phyloP scores from a whole-genome alignment of 73 alveolate species.

The Chromera velia region DNA sequence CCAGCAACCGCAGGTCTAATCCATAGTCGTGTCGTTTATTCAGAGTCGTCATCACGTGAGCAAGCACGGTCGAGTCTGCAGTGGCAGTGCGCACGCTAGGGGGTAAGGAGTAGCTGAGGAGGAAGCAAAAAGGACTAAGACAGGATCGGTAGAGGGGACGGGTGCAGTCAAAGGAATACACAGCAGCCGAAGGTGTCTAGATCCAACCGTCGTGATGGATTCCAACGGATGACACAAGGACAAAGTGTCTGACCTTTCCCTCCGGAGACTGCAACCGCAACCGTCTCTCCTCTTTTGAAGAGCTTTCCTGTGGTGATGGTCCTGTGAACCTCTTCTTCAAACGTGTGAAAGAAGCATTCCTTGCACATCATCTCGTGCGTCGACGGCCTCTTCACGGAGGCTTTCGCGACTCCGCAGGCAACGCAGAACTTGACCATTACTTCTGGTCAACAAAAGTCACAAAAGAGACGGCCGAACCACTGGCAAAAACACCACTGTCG shows the following conservation, averaged over 20 bases:
- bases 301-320: slow-evolving; percentile 70
- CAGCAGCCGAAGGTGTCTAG: slow-evolving; percentile 9
- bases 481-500: no score
- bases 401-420: neutral
- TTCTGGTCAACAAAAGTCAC: neutral
- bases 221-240: neutral
- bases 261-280: slow-evolving; percentile 86
- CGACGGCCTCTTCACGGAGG: slow-evolving; percentile 11
- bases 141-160: no score
- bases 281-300: slow-evolving; percentile 73
- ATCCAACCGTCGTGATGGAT: slow-evolving; percentile 1
- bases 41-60: slow-evolving; percentile 81
- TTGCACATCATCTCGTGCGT: slow-evolving; percentile 60
- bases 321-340: slow-evolving; percentile 89
- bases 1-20: slow-evolving; percentile 68
- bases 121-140: no score
- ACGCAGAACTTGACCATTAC: slow-evolving; percentile 2
- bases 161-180: no score
- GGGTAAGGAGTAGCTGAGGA: no score
- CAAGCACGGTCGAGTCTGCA: slow-evolving; percentile 86
- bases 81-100: no score
- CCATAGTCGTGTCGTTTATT: slow-evolving; percentile 85
- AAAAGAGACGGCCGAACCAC: no score
- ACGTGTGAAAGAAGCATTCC: slow-evolving; percentile 80
- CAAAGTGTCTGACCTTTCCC: slow-evolving; percentile 52